Evolutionary conservation across 1,139 yeast species (phyloP), one percentile per base, ranked within the genome.

Genomic region (Arxiozyma heterogenica): DNA sequence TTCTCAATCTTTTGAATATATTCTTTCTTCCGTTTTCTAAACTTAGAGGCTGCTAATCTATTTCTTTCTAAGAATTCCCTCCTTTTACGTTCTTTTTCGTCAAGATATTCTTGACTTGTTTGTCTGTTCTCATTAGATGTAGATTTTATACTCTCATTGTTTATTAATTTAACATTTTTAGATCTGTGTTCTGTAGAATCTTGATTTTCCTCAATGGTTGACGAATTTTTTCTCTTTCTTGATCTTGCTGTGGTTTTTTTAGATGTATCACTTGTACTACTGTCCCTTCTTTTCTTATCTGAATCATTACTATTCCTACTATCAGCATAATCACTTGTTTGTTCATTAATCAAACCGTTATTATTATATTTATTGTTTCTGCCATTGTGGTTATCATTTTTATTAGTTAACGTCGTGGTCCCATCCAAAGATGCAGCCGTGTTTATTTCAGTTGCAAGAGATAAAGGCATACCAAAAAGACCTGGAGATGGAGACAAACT

Each of bases 1-100:
- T 78, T 82, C 68, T 91, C 95, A 80, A 93, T 84, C 61, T 84
- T 86, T 56, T 81, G 84, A 47, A 89, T 79, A 76, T 87, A 85
- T 67, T 88, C 91, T 73, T 94, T 93, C 77, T 93, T 94, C 53
- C 97, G 80, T 70, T 88, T 95, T 55, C 99, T 81, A 73, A 98
- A 94, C 70, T 90, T 91, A 44, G 94, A 83, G 0, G 98, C 98
- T 0, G 99, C 99, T 17, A 93, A 82, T 57, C 98, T 78, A 69
- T 93, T 93, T 58, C 98, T 77, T 68, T 93, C 98, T 60, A 93
- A 72, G 63, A 93, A 93, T 60, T 79, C 84, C 67, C 83, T 82
- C 39, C 98, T 79, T 66, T 86, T 89, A 49, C 86, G 93, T 50
- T 79, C 88, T 48, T 81, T 60, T 7, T 64, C 69, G 52, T 65